Conservation (phyloP, 1,284 basidiomycete genomes). For the Malassezia arunalokei region DNA sequence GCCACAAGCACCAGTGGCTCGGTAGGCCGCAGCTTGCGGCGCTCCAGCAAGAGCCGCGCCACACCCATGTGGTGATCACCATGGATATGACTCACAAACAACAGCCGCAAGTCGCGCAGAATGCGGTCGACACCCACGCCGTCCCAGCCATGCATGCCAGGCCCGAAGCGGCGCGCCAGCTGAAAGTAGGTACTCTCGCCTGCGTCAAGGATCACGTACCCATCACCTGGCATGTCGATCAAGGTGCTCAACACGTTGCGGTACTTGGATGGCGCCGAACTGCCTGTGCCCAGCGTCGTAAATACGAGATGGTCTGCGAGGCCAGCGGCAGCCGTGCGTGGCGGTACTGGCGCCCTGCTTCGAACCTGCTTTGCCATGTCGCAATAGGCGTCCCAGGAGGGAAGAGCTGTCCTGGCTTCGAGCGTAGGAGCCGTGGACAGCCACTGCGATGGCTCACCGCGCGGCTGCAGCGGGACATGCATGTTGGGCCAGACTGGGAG, state of each 20-base stretch:
- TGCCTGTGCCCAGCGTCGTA: conserved; percentile 75
- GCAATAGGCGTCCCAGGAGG: conserved; percentile 16
- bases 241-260: conserved; percentile 41
- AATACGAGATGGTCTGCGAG: conserved; percentile 53
- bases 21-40: conserved; percentile 53
- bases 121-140: conserved; percentile 24
- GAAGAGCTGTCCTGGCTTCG: conserved; percentile 35
- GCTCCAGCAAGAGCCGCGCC: conserved; percentile 60
- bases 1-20: conserved; percentile 59
- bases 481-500: conserved; percentile 11
- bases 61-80: conserved; percentile 86
- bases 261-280: conserved; percentile 59
- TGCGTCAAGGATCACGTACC: conserved; percentile 63
- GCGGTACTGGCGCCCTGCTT: conserved; percentile 17
- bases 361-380: conserved; percentile 20
- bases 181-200: conserved; percentile 90
- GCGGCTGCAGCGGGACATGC: conserved; percentile 20
- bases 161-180: conserved; percentile 64
- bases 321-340: background rate
- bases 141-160: conserved; percentile 6
- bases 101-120: conserved; percentile 60
- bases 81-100: conserved; percentile 82
- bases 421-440: conserved; percentile 22
- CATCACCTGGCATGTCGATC: conserved; percentile 26
- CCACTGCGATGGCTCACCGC: conserved; percentile 15